A percentile compares a stretch with the other conserved stretches of the same genome.
phyloP scores from a whole-genome alignment of 1,284 basidiomycete genomes.

The Bjerkandera adusta region DNA sequence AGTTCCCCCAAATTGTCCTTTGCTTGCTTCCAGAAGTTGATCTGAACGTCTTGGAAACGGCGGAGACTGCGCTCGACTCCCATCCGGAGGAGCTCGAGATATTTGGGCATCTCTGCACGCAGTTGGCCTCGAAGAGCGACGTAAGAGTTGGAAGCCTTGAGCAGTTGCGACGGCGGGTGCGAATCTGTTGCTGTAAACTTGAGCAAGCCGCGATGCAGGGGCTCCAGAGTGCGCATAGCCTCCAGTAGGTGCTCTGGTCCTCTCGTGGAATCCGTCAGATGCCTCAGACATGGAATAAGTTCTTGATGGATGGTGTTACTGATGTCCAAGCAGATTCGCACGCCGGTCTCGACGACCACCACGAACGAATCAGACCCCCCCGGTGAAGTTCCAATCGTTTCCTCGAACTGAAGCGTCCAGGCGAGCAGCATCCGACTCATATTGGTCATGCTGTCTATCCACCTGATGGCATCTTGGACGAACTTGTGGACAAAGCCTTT shows the following conservation, averaged over 20 bases:
- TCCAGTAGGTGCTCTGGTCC: constrained; percentile 63
- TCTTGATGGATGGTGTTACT: constrained; percentile 48
- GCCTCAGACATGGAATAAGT: constrained; percentile 53
- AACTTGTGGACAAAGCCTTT: constrained; percentile 53
- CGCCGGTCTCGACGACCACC: constrained; percentile 49
- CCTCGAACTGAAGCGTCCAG: constrained; percentile 66
- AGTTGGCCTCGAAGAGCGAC: constrained; percentile 71
- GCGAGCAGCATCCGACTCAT: constrained; percentile 45
- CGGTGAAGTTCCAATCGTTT: constrained; percentile 60
- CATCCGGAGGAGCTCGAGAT: constrained; percentile 53
- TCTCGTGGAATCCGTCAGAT: constrained; percentile 52
- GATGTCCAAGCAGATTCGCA: constrained; percentile 50
- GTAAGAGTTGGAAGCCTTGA: constrained; percentile 72
- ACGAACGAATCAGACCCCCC: constrained; percentile 78
- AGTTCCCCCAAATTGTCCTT: constrained; percentile 67
- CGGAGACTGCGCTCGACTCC: constrained; percentile 52
- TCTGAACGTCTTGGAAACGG: constrained; percentile 54
- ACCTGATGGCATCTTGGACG: constrained; percentile 56
- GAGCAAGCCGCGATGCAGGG: constrained; percentile 63
- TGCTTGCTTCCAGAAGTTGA: constrained; percentile 54
- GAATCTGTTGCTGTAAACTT: constrained; percentile 61
- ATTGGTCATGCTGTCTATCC: constrained; percentile 49
- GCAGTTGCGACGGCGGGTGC: constrained; percentile 57
- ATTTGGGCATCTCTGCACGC: constrained; percentile 61
- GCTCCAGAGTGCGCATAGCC: constrained; percentile 68